A percentile compares a stretch with the other conserved stretches of the same genome.
These are phyloP conservation scores for Candida pseudofarinosa DNA, from an alignment of 805 yeast species.

Conservation along the genomic window DNA sequence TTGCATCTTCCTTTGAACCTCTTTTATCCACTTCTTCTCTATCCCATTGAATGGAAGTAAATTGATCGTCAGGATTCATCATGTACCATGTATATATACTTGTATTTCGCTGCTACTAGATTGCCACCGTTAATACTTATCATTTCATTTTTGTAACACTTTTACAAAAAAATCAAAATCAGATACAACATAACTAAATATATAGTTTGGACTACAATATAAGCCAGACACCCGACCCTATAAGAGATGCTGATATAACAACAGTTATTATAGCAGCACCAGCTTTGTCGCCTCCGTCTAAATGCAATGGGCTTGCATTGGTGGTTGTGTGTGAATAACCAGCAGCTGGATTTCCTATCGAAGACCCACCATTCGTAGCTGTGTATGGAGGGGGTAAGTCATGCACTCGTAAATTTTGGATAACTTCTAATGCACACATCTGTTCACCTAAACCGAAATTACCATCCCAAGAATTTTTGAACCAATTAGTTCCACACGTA, in stretches of 20 bases:
- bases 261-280: conserved; percentile 92
- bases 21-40: conserved; percentile 31
- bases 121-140: conserved; percentile 1
- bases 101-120: not conserved
- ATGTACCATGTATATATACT: not conserved
- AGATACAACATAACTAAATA: no score
- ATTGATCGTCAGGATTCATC: conserved; percentile 43
- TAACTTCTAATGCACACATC: conserved; percentile 65
- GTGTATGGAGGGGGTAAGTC: conserved; percentile 59
- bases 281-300: conserved; percentile 60
- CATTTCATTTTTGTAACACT: not conserved
- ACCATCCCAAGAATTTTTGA: conserved; percentile 51
- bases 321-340: conserved; percentile 48
- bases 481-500: conserved; percentile 76
- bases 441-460: conserved; percentile 75
- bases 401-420: conserved; percentile 43
- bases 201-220: conserved; percentile 11
- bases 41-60: conserved; percentile 58
- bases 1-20: conserved; percentile 1
- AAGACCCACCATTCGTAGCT: conserved; percentile 62
- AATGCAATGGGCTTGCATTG: conserved; percentile 36
- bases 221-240: conserved; percentile 45
- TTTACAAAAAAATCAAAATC: no score
- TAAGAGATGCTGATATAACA: conserved; percentile 44
- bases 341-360: conserved; percentile 63